A percentile compares a stretch with the other conserved stretches of the same genome.
phyloP scores from a whole-genome alignment of 2,329 filamentous ascomycete genomes.

The Dothideomycetes sp. region DNA sequence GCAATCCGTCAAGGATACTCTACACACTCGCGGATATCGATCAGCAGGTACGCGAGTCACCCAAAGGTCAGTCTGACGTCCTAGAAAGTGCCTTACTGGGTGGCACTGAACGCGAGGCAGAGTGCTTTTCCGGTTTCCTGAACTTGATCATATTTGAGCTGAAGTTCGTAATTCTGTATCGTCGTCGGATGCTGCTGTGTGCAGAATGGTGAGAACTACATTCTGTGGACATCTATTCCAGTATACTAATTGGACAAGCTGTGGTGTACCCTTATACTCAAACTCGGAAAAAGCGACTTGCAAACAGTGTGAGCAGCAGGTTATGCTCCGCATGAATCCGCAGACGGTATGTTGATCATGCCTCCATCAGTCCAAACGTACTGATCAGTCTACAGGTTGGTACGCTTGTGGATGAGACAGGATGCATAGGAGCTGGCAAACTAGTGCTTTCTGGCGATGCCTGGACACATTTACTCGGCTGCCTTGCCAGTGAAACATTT shows the following conservation, averaged over 20 bases:
- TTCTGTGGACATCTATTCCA: neutral
- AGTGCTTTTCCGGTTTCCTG: constrained; percentile 32
- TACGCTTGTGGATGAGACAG: constrained; percentile 44
- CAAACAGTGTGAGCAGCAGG: constrained; percentile 28
- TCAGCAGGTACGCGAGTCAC: constrained; percentile 12
- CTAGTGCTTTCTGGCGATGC: constrained; percentile 42
- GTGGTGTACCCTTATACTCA: constrained; percentile 43
- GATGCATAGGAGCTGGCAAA: constrained; percentile 38
- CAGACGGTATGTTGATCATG: constrained; percentile 26
- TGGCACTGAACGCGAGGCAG: constrained; percentile 13
- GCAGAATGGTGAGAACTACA: constrained; percentile 26
- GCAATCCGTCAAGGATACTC: constrained; percentile 20
- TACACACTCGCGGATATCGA: constrained; percentile 36
- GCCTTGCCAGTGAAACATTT: constrained; percentile 33
- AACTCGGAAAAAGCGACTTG: constrained; percentile 31
- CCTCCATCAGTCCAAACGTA: too few relatives aligned
- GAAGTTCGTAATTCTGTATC: constrained; percentile 27
- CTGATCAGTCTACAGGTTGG: constrained; percentile 22
- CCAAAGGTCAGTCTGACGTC: neutral
- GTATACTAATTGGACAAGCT: constrained; percentile 24
- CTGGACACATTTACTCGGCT: constrained; percentile 41
- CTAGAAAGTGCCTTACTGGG: neutral
- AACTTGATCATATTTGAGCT: constrained; percentile 32
- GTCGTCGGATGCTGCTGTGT: constrained; percentile 33
- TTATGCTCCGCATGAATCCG: constrained; percentile 30